Evolutionary conservation across 2,329 filamentous ascomycete species (phyloP).

Genomic region (Diaporthe australafricana): DNA sequence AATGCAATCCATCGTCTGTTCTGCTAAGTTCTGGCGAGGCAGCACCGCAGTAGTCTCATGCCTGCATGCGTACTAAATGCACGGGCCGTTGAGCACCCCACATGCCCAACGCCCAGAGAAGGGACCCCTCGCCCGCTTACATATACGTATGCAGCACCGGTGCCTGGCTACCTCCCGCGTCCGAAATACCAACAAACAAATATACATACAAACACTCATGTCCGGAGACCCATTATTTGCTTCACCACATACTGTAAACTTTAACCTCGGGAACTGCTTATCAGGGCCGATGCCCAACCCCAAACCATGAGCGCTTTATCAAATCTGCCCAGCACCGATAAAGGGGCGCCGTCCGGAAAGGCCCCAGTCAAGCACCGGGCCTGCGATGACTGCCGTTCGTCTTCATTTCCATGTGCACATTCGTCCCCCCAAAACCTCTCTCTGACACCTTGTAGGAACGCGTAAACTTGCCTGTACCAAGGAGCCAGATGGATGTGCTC

Average conservation of each 20-base stretch:
- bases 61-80: too few species aligned
- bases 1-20: too few species aligned
- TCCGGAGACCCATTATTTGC: neutral
- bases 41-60: too few species aligned
- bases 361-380: conserved; percentile 63
- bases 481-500: conserved; percentile 67
- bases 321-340: neutral
- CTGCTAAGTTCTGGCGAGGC: too few species aligned
- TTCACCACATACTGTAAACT: neutral
- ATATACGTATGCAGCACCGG: neutral
- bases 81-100: neutral
- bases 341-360: neutral
- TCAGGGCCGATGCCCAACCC: neutral
- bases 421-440: conserved; percentile 42
- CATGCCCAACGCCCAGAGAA: neutral
- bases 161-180: neutral
- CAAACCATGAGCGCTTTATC: neutral
- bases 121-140: neutral
- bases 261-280: neutral
- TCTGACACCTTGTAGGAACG: conserved; percentile 55
- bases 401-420: neutral
- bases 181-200: neutral
- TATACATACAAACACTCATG: neutral
- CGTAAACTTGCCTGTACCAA: conserved; percentile 76
- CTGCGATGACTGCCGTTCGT: conserved; percentile 76